Percentiles rank a stretch among this genome's conserved stretches.
phyloP scores from a whole-genome alignment of 2,329 filamentous ascomycete genomes.

The Aspergillus oerlinghausenensis region DNA sequence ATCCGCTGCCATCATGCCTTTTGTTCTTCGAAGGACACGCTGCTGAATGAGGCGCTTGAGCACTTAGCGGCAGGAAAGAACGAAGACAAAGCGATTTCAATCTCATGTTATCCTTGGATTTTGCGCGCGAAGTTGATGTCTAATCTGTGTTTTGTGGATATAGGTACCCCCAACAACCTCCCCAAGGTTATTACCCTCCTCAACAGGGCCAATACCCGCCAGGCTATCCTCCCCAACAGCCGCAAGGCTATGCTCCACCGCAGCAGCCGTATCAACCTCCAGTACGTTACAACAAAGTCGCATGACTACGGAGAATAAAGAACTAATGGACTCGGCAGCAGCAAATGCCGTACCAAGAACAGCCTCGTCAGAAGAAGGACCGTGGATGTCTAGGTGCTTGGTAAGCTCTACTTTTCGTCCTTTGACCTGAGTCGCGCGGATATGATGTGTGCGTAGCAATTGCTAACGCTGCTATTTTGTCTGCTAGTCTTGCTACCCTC shows the following conservation, averaged over 20 bases:
- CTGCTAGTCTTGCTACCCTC: constrained; percentile 47
- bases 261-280: constrained; percentile 26
- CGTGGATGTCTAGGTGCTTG: constrained; percentile 50
- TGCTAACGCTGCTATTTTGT: constrained; percentile 8
- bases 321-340: constrained; percentile 3
- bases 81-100: background rate
- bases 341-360: constrained; percentile 50
- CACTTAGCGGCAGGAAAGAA: background rate
- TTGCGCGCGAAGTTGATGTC: background rate
- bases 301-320: background rate
- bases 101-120: background rate
- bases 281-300: constrained; percentile 16
- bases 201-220: constrained; percentile 32
- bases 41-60: too few relatives aligned
- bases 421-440: background rate
- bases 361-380: constrained; percentile 44
- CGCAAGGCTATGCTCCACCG: constrained; percentile 22
- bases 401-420: constrained; percentile 27
- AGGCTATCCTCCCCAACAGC: constrained; percentile 28
- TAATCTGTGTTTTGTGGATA: constrained; percentile 3
- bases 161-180: constrained; percentile 10
- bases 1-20: background rate
- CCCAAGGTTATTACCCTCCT: constrained; percentile 21
- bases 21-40: background rate
- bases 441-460: background rate